Evolutionary conservation across 2,329 filamentous ascomycete genomes (phyloP).

Genomic region (Raffaelea ambrosiae): DNA sequence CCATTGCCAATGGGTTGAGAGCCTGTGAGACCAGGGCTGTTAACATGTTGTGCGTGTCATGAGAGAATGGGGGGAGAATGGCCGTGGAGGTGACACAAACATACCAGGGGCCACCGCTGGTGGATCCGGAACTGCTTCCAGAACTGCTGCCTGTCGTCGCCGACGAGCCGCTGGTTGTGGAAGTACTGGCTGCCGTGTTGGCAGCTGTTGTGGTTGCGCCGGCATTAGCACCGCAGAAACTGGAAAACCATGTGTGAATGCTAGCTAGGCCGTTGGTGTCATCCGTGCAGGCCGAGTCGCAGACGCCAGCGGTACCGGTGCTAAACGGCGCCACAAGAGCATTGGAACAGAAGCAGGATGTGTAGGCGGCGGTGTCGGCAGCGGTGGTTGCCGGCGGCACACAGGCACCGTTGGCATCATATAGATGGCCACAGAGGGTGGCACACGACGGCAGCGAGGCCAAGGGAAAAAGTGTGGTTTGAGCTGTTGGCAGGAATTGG

Average conservation of each 20-base stretch:
- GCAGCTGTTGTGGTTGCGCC: conserved; percentile 19
- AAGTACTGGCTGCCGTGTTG: conserved; percentile 12
- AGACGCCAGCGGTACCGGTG: conserved; percentile 48
- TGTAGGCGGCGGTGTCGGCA: conserved; percentile 44
- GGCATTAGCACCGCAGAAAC: conserved; percentile 44
- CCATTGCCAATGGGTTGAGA: conserved; percentile 67
- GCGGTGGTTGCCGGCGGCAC: conserved; percentile 46
- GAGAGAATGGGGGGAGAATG: background rate
- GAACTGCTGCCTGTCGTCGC: background rate
- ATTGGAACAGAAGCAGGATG: conserved; percentile 67
- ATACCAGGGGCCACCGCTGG: conserved; percentile 6
- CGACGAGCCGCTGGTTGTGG: background rate
- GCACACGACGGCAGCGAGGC: conserved; percentile 54
- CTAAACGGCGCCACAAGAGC: conserved; percentile 49
- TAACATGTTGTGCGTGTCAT: background rate
- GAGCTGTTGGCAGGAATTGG: background rate
- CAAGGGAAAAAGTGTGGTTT: conserved; percentile 50
- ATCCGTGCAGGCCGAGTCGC: conserved; percentile 48
- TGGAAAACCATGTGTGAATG: conserved; percentile 63
- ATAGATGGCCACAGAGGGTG: conserved; percentile 48
- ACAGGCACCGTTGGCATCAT: conserved; percentile 64
- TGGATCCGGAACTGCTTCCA: background rate
- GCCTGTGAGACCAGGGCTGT: conserved; percentile 33
- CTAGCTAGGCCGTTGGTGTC: conserved; percentile 40
- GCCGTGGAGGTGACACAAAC: background rate